These are phyloP conservation scores for Aspergillus cavernicola DNA, from an alignment of 495 filamentous ascomycete species.

Conservation along the genomic window DNA sequence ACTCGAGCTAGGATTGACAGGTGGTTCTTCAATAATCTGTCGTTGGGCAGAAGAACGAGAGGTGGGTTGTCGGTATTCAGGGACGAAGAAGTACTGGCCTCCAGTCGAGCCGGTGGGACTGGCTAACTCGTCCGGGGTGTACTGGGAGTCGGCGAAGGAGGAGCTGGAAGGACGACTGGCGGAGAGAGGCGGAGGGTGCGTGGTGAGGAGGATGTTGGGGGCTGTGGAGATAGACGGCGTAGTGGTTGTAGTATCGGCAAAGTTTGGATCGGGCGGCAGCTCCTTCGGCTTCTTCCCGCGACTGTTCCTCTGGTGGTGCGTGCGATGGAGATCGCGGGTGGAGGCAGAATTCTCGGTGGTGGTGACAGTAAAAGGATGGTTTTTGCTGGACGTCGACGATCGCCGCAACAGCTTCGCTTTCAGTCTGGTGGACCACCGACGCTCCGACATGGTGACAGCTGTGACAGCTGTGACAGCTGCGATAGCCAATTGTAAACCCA, in stretches of 20 bases:
- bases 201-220: constrained; percentile 3
- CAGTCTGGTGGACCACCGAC: constrained; percentile 34
- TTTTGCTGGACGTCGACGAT: constrained; percentile 33
- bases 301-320: background rate
- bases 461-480: background rate
- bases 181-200: constrained; percentile 5
- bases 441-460: constrained; percentile 29
- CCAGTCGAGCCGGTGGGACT: constrained; percentile 6
- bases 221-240: constrained; percentile 6
- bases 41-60: constrained; percentile 2
- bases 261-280: constrained; percentile 13
- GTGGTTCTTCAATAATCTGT: constrained; percentile 1
- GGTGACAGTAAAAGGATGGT: constrained; percentile 19
- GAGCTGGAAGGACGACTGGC: constrained; percentile 9
- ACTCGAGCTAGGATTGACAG: constrained; percentile 2
- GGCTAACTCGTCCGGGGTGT: constrained; percentile 10
- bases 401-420: constrained; percentile 38
- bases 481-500: no score
- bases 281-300: constrained; percentile 6
- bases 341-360: constrained; percentile 6
- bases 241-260: background rate
- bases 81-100: constrained; percentile 10
- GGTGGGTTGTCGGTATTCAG: constrained; percentile 1
- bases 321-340: constrained; percentile 1
- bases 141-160: constrained; percentile 12